Evolutionary conservation across 257 asterid genomes (phyloP), one percentile per base, ranked within the genome.

Genomic region (Lycium barbarum): DNA sequence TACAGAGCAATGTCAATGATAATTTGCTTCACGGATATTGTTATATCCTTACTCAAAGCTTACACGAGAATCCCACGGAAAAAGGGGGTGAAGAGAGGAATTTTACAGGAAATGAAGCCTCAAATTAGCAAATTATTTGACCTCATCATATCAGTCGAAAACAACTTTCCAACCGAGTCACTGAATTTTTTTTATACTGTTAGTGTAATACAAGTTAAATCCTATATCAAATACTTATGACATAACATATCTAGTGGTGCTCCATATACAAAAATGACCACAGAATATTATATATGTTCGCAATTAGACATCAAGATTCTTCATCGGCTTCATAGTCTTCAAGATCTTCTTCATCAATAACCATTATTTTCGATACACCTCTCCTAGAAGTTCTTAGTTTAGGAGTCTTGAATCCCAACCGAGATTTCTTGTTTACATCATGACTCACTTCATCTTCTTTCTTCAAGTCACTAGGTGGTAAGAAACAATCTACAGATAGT

Each of bases 391-490:
- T 73, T 73, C 40, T 73, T 47, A 73, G 55, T 47, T 73, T 73
- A 47, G 81, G 59, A 73, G 81, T 22, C 61, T 73, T 73, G 20
- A 73, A 49, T 22, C 61, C 81, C 59, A 73, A 73, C 55, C 81
- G 20, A 12, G 61, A 73, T 2, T 73, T 73, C 20, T 73, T 73
- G 81, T 20, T 73, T 22, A 20, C 43, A 47, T 73, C 81, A 20
- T 47, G 40, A 20, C 43, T 15, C 43, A 47, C 55, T 47, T 73
- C 80, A 73, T 73, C 80, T n/a, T 73, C 59, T 6, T 73, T 73
- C 58, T n/a, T 73, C 59, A 73, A 73, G 40, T 73, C 92, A 45
- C 82, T 80, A 22, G 93, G 93, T 8, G 90, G 85, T 88, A 89
- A 49, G 71, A 90, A 90, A 57, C 86, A 86, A 12, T 86, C 90